phyloP scores from a whole-genome alignment of 163 green algal genomes.

The Dunaliella salina region DNA sequence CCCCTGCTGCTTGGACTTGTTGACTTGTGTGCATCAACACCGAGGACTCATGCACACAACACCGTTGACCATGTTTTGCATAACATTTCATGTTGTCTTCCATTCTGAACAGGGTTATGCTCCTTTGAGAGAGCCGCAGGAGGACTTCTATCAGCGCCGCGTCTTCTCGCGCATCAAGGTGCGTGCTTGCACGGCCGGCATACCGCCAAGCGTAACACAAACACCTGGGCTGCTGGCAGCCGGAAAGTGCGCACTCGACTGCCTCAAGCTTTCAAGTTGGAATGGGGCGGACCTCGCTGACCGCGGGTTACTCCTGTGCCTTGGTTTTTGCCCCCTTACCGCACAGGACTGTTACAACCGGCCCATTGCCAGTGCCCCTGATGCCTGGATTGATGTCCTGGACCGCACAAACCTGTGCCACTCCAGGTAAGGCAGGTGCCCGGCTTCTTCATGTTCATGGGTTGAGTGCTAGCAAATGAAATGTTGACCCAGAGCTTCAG shows the following conservation, averaged over 20 bases:
- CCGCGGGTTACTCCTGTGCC: background rate
- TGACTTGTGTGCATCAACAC: no score
- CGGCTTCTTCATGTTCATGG: background rate
- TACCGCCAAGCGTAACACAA: no score
- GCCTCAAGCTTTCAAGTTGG: background rate
- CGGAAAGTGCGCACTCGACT: no score
- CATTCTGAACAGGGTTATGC: slow-evolving; percentile 37
- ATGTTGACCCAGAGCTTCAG: background rate
- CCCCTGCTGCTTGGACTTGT: no score
- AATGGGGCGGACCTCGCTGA: background rate
- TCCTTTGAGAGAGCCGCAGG: slow-evolving; percentile 34
- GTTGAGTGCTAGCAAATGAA: background rate
- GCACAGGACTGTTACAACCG: slow-evolving; percentile 65
- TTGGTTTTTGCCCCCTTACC: background rate
- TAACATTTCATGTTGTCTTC: no score
- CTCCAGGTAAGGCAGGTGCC: slow-evolving; percentile 7
- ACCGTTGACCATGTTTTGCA: no score
- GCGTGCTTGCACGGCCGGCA: background rate
- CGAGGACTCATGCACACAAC: no score
- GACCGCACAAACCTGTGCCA: slow-evolving; percentile 49
- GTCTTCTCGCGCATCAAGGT: slow-evolving; percentile 53
- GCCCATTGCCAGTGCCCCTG: slow-evolving; percentile 78
- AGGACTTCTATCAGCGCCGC: slow-evolving; percentile 58
- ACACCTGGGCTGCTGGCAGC: no score
- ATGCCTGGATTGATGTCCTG: slow-evolving; percentile 81